phyloP scores from a whole-genome alignment of 2,329 filamentous ascomycete genomes.

The Fusarium agapanthi region DNA sequence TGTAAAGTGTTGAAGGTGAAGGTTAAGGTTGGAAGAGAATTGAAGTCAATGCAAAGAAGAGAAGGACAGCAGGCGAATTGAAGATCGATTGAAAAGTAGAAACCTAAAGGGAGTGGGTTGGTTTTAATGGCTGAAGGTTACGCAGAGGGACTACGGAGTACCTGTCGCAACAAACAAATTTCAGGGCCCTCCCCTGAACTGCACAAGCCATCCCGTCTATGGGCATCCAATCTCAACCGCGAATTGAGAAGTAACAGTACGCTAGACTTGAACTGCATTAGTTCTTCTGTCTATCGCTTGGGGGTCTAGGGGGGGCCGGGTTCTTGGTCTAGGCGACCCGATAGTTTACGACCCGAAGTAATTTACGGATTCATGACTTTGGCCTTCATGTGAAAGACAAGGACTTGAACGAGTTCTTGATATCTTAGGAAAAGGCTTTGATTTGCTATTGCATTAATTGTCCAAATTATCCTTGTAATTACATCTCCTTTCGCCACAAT shows the following conservation, averaged over 20 bases:
- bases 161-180: slow-evolving; percentile 43
- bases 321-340: slow-evolving; percentile 19
- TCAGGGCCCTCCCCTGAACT: slow-evolving; percentile 43
- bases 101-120: slow-evolving; percentile 30
- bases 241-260: slow-evolving; percentile 35
- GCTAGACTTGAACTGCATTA: slow-evolving; percentile 32
- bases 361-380: not conserved
- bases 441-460: slow-evolving; percentile 6
- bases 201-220: slow-evolving; percentile 31
- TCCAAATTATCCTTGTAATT: slow-evolving; percentile 3
- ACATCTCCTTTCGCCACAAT: not conserved
- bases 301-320: slow-evolving; percentile 18
- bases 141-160: slow-evolving; percentile 31
- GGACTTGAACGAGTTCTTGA: not conserved
- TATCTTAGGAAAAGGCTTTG: not conserved
- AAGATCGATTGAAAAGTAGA: slow-evolving; percentile 17
- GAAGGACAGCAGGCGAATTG: slow-evolving; percentile 19
- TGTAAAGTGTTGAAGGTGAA: slow-evolving; percentile 16
- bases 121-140: slow-evolving; percentile 39
- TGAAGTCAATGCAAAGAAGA: not conserved
- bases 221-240: slow-evolving; percentile 41
- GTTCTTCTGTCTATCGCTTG: slow-evolving; percentile 26
- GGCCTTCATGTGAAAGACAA: slow-evolving; percentile 13
- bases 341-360: slow-evolving; percentile 7
- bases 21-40: slow-evolving; percentile 6